Percentiles rank a stretch among this genome's conserved stretches.
These are phyloP conservation scores for Xerocomus cyaneibrunnescens DNA, from an alignment of 1,284 basidiomycete species.

Conservation along the genomic window DNA sequence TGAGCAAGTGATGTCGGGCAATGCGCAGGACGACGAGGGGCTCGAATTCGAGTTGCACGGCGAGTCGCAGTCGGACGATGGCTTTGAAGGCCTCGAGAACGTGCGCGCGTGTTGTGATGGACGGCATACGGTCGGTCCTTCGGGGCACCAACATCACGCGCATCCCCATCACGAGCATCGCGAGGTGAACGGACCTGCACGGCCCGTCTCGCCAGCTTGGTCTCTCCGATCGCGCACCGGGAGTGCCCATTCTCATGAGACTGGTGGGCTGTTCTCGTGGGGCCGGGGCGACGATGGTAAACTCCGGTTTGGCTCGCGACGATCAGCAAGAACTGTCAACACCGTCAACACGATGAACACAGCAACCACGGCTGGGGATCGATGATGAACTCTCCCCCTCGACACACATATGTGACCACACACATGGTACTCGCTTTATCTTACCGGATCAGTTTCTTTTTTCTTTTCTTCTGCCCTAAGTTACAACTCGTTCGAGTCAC, in stretches of 20 bases:
- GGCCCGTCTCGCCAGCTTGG: constrained; percentile 76
- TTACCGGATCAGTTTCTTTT: not conserved
- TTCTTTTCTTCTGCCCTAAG: constrained; percentile 2
- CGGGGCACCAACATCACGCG: constrained; percentile 53
- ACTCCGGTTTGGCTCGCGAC: constrained; percentile 66
- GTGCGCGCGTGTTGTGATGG: constrained; percentile 95
- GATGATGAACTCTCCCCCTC: constrained; percentile 14
- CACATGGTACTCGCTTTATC: constrained; percentile 8
- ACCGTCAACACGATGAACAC: constrained; percentile 28
- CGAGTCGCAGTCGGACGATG: constrained; percentile 73
- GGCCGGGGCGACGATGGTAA: constrained; percentile 54
- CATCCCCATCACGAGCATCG: constrained; percentile 54
- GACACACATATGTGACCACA: not conserved
- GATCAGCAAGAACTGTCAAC: constrained; percentile 55
- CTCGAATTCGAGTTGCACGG: constrained; percentile 82
- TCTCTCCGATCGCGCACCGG: constrained; percentile 75
- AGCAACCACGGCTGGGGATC: constrained; percentile 23
- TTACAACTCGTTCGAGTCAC: constrained; percentile 24
- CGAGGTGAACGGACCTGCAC: constrained; percentile 46
- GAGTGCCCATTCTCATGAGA: constrained; percentile 63
- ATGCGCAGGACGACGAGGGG: constrained; percentile 56
- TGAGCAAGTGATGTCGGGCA: constrained; percentile 51
- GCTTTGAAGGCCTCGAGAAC: constrained; percentile 92
- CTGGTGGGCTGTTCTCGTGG: constrained; percentile 64
- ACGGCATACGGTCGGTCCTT: constrained; percentile 74